Base-by-base conservation (phyloP, 345 rosid genomes). In the Pugionium dolabratum region DNA sequence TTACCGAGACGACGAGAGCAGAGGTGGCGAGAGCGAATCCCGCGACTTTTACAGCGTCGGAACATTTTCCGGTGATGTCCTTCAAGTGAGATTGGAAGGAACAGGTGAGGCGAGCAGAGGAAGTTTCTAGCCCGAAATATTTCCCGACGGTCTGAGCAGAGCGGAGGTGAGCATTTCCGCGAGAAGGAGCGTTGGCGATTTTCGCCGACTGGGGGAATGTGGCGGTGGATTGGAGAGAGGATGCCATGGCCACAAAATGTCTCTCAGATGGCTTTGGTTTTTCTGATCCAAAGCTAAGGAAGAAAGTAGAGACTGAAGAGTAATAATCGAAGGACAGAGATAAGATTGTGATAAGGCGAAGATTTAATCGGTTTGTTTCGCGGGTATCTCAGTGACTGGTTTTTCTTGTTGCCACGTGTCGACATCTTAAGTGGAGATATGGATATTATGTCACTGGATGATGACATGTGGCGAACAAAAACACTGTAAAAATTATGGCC, bases 1-100 rank as follows among this genome's bases (percentile, higher is more conserved):
- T 51, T 79, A 92, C 97, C 80, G 98, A 90, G 77, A 68, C 94
- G n/a, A 93, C 89, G 46, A 93, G 91, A 43, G 98, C 98, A 8
- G 97, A 93, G 34, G 98, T 86, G 25, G 98, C 98, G 18, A 93
- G 96, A 53, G 96, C 90, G 45, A 90, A 86, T 27, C 96, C 91
- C 47, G 91, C 90, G 2, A 93, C 64, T 83, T 89, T 90, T 70
- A 86, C 68, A 45, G 86, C 94, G 67, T 87, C 97, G 3, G 71
- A 59, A 64, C 81, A 88, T 80, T 88, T 90, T 9, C 69, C 83
- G 59, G 96, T 83, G 53, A 93, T 75, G 68, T 86, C 94, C 72
- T 88, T 85, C 36, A 85, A 27, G 64, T 85, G 89, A 69, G 87
- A 46, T 8, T 88, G 88, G 73, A 79, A 69, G 47, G 97, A 86